Evolutionary conservation across 768 basidiomycete genomes (phyloP).

Genomic region (Arthromyces matolae): DNA sequence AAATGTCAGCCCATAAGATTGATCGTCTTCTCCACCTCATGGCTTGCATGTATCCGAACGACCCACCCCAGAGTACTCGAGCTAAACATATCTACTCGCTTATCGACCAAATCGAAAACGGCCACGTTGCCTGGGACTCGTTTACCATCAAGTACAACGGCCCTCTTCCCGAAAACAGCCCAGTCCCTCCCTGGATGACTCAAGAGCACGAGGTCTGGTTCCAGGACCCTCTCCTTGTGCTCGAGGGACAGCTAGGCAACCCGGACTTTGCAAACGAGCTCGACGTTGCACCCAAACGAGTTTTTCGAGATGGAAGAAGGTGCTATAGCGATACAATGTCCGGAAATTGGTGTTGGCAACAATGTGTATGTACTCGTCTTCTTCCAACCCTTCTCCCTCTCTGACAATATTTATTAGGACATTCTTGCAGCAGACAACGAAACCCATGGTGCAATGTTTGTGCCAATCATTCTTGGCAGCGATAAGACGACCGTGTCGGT

Average conservation of each 20-base stretch:
- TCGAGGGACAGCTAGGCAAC: too few relatives aligned
- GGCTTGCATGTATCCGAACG: background rate
- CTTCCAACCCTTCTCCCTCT: background rate
- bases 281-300: too few relatives aligned
- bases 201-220: too few relatives aligned
- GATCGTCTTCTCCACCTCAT: conserved; percentile 5
- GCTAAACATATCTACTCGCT: conserved; percentile 28
- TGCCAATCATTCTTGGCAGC: conserved; percentile 33
- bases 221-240: too few relatives aligned
- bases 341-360: too few relatives aligned
- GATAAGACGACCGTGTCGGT: conserved; percentile 38
- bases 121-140: too few relatives aligned
- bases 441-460: conserved; percentile 26
- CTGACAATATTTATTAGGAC: too few relatives aligned
- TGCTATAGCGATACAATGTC: background rate
- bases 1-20: conserved; percentile 8
- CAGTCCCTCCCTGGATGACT: too few relatives aligned
- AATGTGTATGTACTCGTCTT: background rate
- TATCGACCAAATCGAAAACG: conserved; percentile 37
- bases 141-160: too few relatives aligned
- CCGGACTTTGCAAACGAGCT: too few relatives aligned
- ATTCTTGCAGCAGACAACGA: conserved; percentile 17
- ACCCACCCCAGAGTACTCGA: conserved; percentile 24
- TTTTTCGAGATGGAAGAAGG: background rate
- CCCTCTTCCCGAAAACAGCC: too few relatives aligned